A percentile compares a stretch with the other conserved stretches of the same genome.
phyloP scores from a whole-genome alignment of 2,329 filamentous ascomycete genomes.

The Ophiostoma angusticollis region DNA sequence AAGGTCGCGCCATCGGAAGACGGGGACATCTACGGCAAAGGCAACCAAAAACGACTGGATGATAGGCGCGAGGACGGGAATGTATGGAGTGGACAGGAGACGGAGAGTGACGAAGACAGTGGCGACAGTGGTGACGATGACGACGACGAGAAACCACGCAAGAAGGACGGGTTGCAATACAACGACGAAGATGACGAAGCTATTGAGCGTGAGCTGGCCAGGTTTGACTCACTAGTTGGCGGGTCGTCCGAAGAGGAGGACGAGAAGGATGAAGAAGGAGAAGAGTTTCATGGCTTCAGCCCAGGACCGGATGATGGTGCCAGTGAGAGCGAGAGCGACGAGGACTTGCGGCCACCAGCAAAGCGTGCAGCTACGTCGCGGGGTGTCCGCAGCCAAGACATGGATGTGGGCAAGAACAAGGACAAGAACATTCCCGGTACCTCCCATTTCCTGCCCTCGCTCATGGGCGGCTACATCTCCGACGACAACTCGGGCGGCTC shows the following conservation, averaged over 20 bases:
- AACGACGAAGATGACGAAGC: constrained; percentile 19
- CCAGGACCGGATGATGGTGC: constrained; percentile 15
- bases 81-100: neutral
- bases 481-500: constrained; percentile 67
- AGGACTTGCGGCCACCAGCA: constrained; percentile 6
- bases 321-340: constrained; percentile 7
- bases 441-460: constrained; percentile 58
- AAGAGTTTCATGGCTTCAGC: constrained; percentile 12
- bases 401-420: too few species aligned
- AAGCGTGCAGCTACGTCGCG: constrained; percentile 3
- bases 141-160: constrained; percentile 16
- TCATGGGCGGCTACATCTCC: constrained; percentile 70
- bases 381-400: too few species aligned
- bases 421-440: too few species aligned
- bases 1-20: constrained; percentile 15
- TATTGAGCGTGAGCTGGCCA: constrained; percentile 9
- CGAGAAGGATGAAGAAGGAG: constrained; percentile 11
- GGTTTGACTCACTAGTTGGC: constrained; percentile 5
- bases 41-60: constrained; percentile 17
- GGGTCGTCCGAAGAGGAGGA: constrained; percentile 15
- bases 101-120: constrained; percentile 23
- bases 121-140: constrained; percentile 19
- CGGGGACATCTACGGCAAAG: constrained; percentile 10
- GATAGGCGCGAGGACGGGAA: neutral
- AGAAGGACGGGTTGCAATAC: constrained; percentile 14